Evolutionary conservation across 352 stramenopile species (phyloP).

Genomic region (Pythium guiyangense): DNA sequence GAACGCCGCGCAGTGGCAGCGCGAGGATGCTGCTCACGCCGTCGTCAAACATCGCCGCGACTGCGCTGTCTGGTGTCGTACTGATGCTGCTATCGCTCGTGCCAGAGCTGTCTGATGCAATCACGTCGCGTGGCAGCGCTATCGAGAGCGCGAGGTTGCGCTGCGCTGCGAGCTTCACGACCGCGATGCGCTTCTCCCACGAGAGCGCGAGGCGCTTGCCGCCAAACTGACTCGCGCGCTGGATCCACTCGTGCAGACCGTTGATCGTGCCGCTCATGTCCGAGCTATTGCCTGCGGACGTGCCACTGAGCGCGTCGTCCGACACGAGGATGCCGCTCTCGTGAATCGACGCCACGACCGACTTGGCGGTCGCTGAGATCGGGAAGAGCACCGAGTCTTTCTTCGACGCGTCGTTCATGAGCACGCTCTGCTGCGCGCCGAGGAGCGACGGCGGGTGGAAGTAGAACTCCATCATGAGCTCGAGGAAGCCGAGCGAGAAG

Average conservation of each 20-base stretch:
- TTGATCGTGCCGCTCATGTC: constrained; percentile 19
- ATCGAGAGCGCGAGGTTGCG: constrained; percentile 40
- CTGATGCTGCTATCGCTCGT: background rate
- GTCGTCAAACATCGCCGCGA: constrained; percentile 49
- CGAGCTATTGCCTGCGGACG: constrained; percentile 17
- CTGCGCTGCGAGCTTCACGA: constrained; percentile 61
- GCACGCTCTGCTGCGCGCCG: constrained; percentile 72
- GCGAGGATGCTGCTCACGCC: constrained; percentile 50
- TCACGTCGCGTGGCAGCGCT: background rate
- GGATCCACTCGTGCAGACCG: constrained; percentile 63
- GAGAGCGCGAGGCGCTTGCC: constrained; percentile 61
- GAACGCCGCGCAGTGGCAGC: constrained; percentile 56
- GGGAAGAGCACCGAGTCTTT: constrained; percentile 72
- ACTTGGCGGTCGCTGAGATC: constrained; percentile 35
- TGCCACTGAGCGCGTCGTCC: constrained; percentile 34
- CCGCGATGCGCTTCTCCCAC: constrained; percentile 71
- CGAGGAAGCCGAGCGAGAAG: constrained; percentile 63
- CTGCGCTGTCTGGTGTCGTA: constrained; percentile 1
- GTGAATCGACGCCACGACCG: constrained; percentile 19
- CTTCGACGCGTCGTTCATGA: constrained; percentile 82
- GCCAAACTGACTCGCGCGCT: constrained; percentile 53
- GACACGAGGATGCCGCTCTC: constrained; percentile 47
- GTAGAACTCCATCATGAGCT: constrained; percentile 86
- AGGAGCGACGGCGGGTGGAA: constrained; percentile 57
- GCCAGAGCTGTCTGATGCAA: background rate